Evolutionary conservation across 2,329 filamentous ascomycete genomes (phyloP), one percentile per base, ranked within the genome.

Genomic region (Aaosphaeria arxii): DNA sequence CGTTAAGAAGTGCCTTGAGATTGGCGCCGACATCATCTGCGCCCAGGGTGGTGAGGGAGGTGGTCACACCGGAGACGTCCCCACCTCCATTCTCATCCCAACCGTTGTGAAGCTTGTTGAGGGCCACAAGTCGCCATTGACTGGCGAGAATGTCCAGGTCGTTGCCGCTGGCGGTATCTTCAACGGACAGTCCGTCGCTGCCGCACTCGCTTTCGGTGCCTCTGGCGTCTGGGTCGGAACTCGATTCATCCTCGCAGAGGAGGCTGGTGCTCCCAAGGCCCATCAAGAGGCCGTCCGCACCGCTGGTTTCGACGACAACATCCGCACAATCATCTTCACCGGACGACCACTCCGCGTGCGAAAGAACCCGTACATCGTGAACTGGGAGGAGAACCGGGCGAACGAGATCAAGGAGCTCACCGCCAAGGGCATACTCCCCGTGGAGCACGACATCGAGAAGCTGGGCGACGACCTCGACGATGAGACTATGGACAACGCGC

Each of bases 281-380:
- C 92, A 99, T 81, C 94, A 97, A 78, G 92, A 99, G 69, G 90
- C 92, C 52, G 94, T 99, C 60, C 84, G 85, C 66, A 96, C 92
- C 40, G 84, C 94, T 45, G 84, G 88, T 60, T 96, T 94, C 71
- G 91, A 97, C 74, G 94, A 99, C 75, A 99, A 95, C 67, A 78
- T 97, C 70, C 88, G 90, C 69, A 99, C 94, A 43, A 89, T 97
- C 72, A 99, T 99, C 77, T 99, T 97, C 82, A 99, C 94, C 48
- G 94, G 94, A 47, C 89, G 94, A 49, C 94, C 94, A 33, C 80
- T 99, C 68, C 89, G 94, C 59, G 94, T 99, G 50, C 87, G 91
- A 70, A 94, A 83, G 69, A 99, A 97, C 78, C 74, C 87, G 5
- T 99, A 99, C 75, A 97, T 99, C 66, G 72, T 84, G 67, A 89